phyloP scores from a whole-genome alignment of 2,329 filamentous ascomycete species.

The Emergomyces pasteurianus region DNA sequence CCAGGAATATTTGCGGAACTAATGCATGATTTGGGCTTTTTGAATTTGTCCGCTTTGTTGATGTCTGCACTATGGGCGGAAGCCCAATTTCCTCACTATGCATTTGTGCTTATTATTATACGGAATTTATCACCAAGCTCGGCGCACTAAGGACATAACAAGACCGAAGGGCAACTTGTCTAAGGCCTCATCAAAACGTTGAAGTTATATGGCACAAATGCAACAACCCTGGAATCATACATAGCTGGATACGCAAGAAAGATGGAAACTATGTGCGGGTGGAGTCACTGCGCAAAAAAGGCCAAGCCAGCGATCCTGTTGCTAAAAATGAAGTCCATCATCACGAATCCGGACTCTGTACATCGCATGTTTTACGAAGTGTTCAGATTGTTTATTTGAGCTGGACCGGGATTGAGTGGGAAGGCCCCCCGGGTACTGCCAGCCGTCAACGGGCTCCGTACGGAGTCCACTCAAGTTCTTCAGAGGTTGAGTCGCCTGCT shows the following conservation, averaged over 20 bases:
- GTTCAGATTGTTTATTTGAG: slow-evolving; percentile 5
- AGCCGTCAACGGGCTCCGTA: too few species aligned
- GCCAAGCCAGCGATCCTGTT: slow-evolving; percentile 1
- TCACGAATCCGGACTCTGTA: too few species aligned
- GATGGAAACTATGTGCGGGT: not conserved
- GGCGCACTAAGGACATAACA: slow-evolving; percentile 5
- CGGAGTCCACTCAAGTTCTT: not conserved
- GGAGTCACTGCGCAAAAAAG: not conserved
- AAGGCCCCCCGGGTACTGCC: not conserved
- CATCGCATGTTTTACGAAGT: slow-evolving; percentile 9
- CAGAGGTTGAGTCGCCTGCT: too few species aligned
- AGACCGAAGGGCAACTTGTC: not conserved
- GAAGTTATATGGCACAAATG: slow-evolving; percentile 5
- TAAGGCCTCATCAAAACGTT: not conserved
- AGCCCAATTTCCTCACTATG: slow-evolving; percentile 6
- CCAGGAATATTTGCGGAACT: slow-evolving; percentile 11
- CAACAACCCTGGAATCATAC: slow-evolving; percentile 5
- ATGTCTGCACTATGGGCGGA: slow-evolving; percentile 10
- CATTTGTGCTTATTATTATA: slow-evolving; percentile 9
- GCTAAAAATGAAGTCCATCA: slow-evolving; percentile 9
- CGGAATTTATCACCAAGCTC: slow-evolving; percentile 8
- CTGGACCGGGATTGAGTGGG: not conserved
- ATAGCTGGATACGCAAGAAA: too few species aligned
- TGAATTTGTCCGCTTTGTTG: slow-evolving; percentile 6
- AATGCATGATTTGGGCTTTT: slow-evolving; percentile 11